These are phyloP conservation scores for Suillus occidentalis DNA, from an alignment of 768 basidiomycete genomes.

Conservation along the genomic window DNA sequence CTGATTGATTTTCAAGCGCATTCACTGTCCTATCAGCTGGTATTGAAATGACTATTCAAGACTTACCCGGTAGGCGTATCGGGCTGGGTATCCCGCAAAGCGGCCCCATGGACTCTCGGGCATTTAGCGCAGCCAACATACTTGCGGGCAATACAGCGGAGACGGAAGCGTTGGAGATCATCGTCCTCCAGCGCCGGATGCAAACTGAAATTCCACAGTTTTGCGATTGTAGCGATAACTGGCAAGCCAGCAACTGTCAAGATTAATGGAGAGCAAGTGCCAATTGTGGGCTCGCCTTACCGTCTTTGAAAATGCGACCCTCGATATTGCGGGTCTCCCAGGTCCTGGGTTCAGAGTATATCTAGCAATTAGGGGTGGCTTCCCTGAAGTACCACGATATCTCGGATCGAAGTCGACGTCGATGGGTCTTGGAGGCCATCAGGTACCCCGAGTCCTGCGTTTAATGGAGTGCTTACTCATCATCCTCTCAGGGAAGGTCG, in stretches of 20 bases:
- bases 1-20: constrained; percentile 31
- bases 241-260: constrained; percentile 47
- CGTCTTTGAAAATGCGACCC: constrained; percentile 43
- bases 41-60: constrained; percentile 58
- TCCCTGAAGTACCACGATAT: constrained; percentile 55
- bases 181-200: constrained; percentile 44
- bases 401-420: constrained; percentile 68
- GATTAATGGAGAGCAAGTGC: constrained; percentile 38
- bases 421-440: constrained; percentile 60
- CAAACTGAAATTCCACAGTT: constrained; percentile 49
- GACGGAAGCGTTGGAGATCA: constrained; percentile 57
- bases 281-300: constrained; percentile 52
- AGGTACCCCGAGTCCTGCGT: constrained; percentile 32
- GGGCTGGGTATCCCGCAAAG: constrained; percentile 61
- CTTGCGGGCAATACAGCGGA: constrained; percentile 52
- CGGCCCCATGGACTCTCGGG: constrained; percentile 63
- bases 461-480: constrained; percentile 11
- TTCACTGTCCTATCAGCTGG: constrained; percentile 56
- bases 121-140: constrained; percentile 56
- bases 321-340: constrained; percentile 37
- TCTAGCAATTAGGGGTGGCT: constrained; percentile 57
- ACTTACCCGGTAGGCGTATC: constrained; percentile 51
- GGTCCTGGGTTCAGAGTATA: constrained; percentile 53
- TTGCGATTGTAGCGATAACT: constrained; percentile 53
- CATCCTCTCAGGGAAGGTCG: constrained; percentile 44